phyloP scores from a whole-genome alignment of 2,329 filamentous ascomycete genomes.

The Alternaria conjuncta region DNA sequence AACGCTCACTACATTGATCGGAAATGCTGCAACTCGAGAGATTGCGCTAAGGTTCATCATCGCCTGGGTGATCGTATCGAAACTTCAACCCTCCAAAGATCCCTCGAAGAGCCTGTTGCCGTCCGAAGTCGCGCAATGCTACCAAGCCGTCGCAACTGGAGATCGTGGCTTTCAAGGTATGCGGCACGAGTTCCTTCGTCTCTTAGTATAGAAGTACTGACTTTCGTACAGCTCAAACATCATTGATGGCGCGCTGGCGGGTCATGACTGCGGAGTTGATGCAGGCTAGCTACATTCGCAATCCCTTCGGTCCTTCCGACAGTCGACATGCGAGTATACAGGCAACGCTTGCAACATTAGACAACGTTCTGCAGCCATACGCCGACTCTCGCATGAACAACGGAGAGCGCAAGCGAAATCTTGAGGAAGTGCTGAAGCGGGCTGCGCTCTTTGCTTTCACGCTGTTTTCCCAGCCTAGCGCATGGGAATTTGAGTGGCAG shows the following conservation, averaged over 20 bases:
- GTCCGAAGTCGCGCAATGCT: constrained; percentile 28
- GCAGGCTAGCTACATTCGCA: constrained; percentile 32
- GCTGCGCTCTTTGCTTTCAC: constrained; percentile 44
- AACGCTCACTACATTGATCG: constrained; percentile 36
- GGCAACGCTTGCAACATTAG: constrained; percentile 25
- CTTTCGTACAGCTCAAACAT: constrained; percentile 15
- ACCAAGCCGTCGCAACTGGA: constrained; percentile 22
- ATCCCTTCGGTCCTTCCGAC: constrained; percentile 33
- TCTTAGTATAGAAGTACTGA: neutral
- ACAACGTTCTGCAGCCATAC: constrained; percentile 38
- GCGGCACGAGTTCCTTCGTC: neutral
- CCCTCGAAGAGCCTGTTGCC: constrained; percentile 35
- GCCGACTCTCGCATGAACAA: constrained; percentile 35
- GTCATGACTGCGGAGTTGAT: constrained; percentile 39
- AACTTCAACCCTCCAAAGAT: constrained; percentile 23
- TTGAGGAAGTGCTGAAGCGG: constrained; percentile 46
- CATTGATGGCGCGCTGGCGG: constrained; percentile 40
- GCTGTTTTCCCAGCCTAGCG: constrained; percentile 45
- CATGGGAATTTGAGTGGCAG: constrained; percentile 46
- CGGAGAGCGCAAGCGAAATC: constrained; percentile 35
- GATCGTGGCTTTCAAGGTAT: constrained; percentile 23
- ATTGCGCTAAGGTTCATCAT: constrained; percentile 41
- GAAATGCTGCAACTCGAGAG: constrained; percentile 33
- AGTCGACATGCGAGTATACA: constrained; percentile 33
- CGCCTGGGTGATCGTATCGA: constrained; percentile 38